These are phyloP conservation scores for Neocatenulostroma microsporum DNA, from an alignment of 2,329 filamentous ascomycete species.

Conservation along the genomic window DNA sequence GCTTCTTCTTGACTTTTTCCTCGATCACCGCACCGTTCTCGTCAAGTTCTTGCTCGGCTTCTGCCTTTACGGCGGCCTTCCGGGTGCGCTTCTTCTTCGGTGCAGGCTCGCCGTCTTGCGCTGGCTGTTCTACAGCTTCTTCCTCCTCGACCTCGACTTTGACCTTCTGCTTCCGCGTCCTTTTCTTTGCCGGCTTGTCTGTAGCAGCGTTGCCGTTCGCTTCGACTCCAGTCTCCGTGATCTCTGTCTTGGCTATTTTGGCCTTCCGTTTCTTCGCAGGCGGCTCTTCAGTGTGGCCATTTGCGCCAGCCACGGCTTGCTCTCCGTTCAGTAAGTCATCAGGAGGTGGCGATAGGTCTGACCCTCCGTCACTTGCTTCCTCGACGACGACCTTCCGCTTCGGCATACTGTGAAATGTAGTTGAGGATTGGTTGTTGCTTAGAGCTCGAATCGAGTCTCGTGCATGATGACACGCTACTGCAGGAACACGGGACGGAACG, in stretches of 20 bases:
- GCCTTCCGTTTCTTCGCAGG: constrained; percentile 18
- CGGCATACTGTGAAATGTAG: constrained; percentile 22
- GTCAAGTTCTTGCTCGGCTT: constrained; percentile 6
- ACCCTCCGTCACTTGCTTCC: constrained; percentile 14
- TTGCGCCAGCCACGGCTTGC: constrained; percentile 6
- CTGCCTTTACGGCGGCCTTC: constrained; percentile 11
- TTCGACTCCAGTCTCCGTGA: constrained; percentile 2
- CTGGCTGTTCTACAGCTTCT: constrained; percentile 8
- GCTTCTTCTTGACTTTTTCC: constrained; percentile 19
- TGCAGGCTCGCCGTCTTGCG: constrained; percentile 6
- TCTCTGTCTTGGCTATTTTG: constrained; percentile 3
- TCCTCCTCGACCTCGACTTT: constrained; percentile 10
- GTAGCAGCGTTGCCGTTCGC: neutral
- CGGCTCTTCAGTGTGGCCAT: constrained; percentile 4
- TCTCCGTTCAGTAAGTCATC: constrained; percentile 10
- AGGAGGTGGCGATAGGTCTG: constrained; percentile 17
- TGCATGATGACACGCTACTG: constrained; percentile 4
- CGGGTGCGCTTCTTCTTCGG: constrained; percentile 9
- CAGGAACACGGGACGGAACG: constrained; percentile 2
- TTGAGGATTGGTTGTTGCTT: too few species aligned
- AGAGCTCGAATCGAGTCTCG: too few species aligned
- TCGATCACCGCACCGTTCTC: constrained; percentile 5
- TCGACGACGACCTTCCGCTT: constrained; percentile 17
- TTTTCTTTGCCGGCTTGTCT: neutral
- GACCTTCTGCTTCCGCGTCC: constrained; percentile 7